phyloP scores from a whole-genome alignment of 768 basidiomycete species.

The Lanmaoa pseudosensibilis region DNA sequence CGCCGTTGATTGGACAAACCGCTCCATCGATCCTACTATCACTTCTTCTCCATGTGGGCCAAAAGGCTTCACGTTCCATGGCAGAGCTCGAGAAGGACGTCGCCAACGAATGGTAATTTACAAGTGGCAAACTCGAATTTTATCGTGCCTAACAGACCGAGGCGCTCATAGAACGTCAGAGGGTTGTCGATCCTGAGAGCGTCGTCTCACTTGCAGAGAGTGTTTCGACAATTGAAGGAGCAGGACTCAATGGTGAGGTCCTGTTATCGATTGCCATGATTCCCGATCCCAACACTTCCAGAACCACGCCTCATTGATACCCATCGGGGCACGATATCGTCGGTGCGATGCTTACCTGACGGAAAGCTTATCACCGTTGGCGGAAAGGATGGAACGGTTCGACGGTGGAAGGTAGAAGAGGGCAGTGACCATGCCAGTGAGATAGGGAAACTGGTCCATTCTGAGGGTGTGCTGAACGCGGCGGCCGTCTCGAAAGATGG shows the following conservation, averaged over 20 bases:
- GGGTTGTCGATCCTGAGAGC: not conserved
- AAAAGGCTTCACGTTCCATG: conserved; percentile 5
- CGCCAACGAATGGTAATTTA: conserved; percentile 2
- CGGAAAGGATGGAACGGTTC: conserved; percentile 10
- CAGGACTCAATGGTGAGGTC: not conserved
- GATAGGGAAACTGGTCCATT: not conserved
- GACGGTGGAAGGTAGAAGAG: conserved; percentile 3
- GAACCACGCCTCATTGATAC: conserved; percentile 1
- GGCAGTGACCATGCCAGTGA: not conserved
- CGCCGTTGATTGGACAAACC: not conserved
- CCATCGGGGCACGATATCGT: conserved; percentile 1
- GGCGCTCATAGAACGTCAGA: conserved; percentile 1
- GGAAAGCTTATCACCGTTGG: conserved; percentile 6
- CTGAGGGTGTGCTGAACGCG: not conserved
- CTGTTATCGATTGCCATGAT: not conserved
- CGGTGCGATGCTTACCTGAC: conserved; percentile 13
- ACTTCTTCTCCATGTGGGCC: conserved; percentile 3
- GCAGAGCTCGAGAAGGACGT: conserved; percentile 6
- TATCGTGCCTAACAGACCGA: not conserved
- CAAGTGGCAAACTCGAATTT: not conserved
- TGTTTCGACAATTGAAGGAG: not conserved
- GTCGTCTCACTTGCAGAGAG: not conserved
- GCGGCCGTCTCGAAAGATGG: conserved; percentile 18
- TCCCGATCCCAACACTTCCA: not conserved
- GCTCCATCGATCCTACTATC: not conserved